phyloP scores from a whole-genome alignment of 2,329 filamentous ascomycete genomes.

The Fusarium sacchari region DNA sequence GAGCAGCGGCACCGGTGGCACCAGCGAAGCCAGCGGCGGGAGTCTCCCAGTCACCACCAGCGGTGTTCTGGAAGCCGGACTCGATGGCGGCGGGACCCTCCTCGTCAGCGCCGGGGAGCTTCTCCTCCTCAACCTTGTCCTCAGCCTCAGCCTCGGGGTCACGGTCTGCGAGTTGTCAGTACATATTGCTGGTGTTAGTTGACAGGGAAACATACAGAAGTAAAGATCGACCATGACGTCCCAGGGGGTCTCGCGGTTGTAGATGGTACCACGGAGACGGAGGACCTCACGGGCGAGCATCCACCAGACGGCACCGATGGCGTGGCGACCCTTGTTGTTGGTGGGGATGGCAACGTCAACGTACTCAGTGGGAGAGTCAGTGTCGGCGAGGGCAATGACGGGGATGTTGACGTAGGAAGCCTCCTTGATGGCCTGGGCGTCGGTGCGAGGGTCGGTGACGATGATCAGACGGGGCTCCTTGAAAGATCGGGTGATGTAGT shows the following conservation, averaged over 20 bases:
- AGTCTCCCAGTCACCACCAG: slow-evolving; percentile 84
- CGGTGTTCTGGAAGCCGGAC: slow-evolving; percentile 73
- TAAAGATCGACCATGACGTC: slow-evolving; percentile 99
- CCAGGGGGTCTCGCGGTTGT: slow-evolving; percentile 96
- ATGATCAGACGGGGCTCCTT: slow-evolving; percentile 99
- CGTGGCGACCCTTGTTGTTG: slow-evolving; percentile 99
- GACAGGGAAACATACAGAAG: slow-evolving; percentile 77
- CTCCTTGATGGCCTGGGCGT: slow-evolving; percentile 99
- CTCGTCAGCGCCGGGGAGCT: slow-evolving; percentile 86
- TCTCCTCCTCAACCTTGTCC: slow-evolving; percentile 96
- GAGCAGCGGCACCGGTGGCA: slow-evolving; percentile 57
- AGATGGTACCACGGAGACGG: slow-evolving; percentile 96
- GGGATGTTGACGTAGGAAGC: slow-evolving; percentile 99
- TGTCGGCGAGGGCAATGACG: slow-evolving; percentile 98
- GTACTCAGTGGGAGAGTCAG: slow-evolving; percentile 99
- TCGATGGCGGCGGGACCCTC: slow-evolving; percentile 82
- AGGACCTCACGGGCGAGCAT: slow-evolving; percentile 99
- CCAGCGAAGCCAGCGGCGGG: slow-evolving; percentile 76
- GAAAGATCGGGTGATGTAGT: slow-evolving; percentile 99
- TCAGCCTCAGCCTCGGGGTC: slow-evolving; percentile 99
- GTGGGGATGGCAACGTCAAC: slow-evolving; percentile 99
- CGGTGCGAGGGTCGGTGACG: slow-evolving; percentile 99
- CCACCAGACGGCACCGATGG: slow-evolving; percentile 99
- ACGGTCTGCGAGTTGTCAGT: slow-evolving; percentile 71
- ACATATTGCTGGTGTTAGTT: neutral